Base-by-base conservation (phyloP, 768 basidiomycete species). In the Leucosporidium yakuticum region DNA sequence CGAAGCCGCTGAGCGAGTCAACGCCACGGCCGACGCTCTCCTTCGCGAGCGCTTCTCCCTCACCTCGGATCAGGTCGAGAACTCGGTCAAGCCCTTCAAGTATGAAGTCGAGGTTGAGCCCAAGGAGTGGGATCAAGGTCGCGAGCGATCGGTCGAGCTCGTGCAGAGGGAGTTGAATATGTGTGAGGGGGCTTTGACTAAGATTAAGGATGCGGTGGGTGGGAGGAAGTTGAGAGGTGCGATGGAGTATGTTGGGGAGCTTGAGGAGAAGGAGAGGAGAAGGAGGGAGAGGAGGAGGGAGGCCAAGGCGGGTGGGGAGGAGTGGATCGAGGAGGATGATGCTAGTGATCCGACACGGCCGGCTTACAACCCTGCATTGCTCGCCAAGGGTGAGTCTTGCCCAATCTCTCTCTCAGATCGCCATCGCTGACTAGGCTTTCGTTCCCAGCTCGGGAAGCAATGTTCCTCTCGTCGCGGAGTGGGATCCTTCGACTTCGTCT, bases 1-100 rank as follows among this genome's bases (percentile, higher is more conserved):
- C 0, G 84, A 82, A 23, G 89, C 94, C 0, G 85, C 92, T 23
- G 92, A 95, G 70, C 86, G 93, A 31, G 86, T 99, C 68, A 85
- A 90, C 65, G 84, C 95, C 75, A 96, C 97, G 78, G 90, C 90
- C 15, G 94, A 98, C 79, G 85, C 84, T 79, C 94, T 99, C 76
- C 80, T 99, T 62, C 84, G 95, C 67, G 95, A 98, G 76, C 85
- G 95, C 9, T 89, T 97, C 65, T 89, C 91, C 21, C 80, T 95
- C 64, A 92, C 96, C n/a, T 88, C 91, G 7, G 96, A 99, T 78
- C 95, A 98, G 80, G 95, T 99, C 21, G 96, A 99, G 64, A 99
- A 98, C 79, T 95, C 91, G 79, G 97, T 99, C 83, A 99, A 99
- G 80, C 96, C 95, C 34, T 97, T 86, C 84, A 99, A 99, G 82